A percentile compares a stretch with the other conserved stretches of the same genome.
Conservation (phyloP, 2,329 filamentous ascomycete species). For the Ophiostoma piceae region DNA sequence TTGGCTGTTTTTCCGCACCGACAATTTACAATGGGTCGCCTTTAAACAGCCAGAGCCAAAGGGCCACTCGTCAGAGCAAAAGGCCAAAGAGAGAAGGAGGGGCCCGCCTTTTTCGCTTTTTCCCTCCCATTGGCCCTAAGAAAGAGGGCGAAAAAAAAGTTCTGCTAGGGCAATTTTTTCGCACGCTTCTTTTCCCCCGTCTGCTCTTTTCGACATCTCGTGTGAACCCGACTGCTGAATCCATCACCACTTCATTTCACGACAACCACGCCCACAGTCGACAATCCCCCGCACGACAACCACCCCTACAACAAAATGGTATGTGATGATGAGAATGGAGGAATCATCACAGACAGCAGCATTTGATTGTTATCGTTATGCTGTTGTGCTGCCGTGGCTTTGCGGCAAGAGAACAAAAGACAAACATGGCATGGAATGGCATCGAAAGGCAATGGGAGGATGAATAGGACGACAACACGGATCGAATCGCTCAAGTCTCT, state of each 20-base stretch:
- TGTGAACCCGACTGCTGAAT: slow-evolving; percentile 24
- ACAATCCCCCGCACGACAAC: slow-evolving; percentile 24
- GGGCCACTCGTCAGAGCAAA: not conserved
- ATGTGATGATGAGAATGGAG: slow-evolving; percentile 19
- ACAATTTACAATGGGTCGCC: not conserved
- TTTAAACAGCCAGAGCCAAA: not conserved
- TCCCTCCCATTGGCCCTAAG: not conserved
- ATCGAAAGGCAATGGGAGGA: not conserved
- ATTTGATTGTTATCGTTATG: not conserved
- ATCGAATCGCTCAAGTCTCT: not conserved
- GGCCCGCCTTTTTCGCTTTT: slow-evolving; percentile 9
- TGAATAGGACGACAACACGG: not conserved
- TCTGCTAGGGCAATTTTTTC: slow-evolving; percentile 23
- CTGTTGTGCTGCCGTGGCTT: slow-evolving; percentile 6
- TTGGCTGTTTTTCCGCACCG: not conserved
- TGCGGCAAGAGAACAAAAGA: slow-evolving; percentile 2
- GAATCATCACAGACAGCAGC: not conserved
- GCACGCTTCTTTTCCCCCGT: slow-evolving; percentile 26
- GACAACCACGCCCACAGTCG: slow-evolving; percentile 24
- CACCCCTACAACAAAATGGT: slow-evolving; percentile 25
- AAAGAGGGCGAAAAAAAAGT: slow-evolving; percentile 25
- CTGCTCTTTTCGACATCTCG: slow-evolving; percentile 24
- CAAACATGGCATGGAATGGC: slow-evolving; percentile 7
- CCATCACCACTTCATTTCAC: slow-evolving; percentile 16
- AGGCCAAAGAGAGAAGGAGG: not conserved